Percentiles rank a stretch among this genome's conserved stretches.
phyloP scores from a whole-genome alignment of 352 stramenopile species.

The Globisporangium echinulatum region DNA sequence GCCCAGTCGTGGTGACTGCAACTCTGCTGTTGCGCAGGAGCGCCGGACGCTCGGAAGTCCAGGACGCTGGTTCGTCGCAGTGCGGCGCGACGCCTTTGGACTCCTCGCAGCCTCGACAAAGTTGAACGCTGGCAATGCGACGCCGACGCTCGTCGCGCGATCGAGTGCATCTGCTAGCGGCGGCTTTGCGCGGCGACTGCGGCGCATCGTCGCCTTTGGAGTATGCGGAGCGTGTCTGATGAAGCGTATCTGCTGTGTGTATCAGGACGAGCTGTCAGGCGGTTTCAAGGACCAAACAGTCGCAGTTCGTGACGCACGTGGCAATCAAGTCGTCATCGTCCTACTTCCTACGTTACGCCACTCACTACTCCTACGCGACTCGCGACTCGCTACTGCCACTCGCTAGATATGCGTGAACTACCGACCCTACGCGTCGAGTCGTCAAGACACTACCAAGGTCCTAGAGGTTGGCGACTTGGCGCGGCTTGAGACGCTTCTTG shows the following conservation, averaged over 20 bases:
- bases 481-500: conserved; percentile 65
- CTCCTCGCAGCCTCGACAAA: conserved; percentile 38
- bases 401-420: too few species aligned
- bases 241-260: too few species aligned
- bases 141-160: conserved; percentile 20
- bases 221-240: too few species aligned
- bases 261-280: too few species aligned
- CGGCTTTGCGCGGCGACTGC: conserved; percentile 1
- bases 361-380: too few species aligned
- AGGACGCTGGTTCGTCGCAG: conserved; percentile 1
- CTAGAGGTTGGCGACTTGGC: conserved; percentile 48
- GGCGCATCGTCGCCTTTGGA: conserved; percentile 4
- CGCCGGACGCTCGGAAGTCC: neutral
- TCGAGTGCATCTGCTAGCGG: conserved; percentile 12
- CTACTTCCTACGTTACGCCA: too few species aligned
- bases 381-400: too few species aligned
- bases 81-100: neutral
- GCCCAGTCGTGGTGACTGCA: neutral
- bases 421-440: too few species aligned
- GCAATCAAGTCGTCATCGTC: too few species aligned
- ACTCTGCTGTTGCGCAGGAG: neutral
- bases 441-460: conserved; percentile 9
- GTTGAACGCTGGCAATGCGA: conserved; percentile 52
- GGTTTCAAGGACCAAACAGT: too few species aligned
- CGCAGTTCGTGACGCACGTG: too few species aligned